phyloP scores from a whole-genome alignment of 2,329 filamentous ascomycete genomes.

The Calonectria multiphialidica region DNA sequence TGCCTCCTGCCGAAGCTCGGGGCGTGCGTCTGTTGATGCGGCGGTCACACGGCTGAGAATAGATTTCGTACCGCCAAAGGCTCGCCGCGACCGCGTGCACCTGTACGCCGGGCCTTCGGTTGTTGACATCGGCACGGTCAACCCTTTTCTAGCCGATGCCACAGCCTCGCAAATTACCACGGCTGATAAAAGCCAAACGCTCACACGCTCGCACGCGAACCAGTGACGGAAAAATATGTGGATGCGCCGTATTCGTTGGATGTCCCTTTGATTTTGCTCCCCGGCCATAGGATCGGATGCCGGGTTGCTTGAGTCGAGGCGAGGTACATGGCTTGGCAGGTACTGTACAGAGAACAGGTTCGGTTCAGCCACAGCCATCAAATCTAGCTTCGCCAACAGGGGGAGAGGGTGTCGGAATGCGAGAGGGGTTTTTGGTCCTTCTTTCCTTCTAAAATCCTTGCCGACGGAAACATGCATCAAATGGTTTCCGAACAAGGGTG shows the following conservation, averaged over 20 bases:
- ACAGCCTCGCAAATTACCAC: not conserved
- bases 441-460: not conserved
- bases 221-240: not conserved
- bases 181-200: not conserved
- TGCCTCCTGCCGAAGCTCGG: slow-evolving; percentile 2
- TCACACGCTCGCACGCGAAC: not conserved
- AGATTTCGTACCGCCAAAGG: not conserved
- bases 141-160: slow-evolving; percentile 19
- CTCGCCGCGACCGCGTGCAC: slow-evolving; percentile 10
- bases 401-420: not conserved
- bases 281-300: not conserved
- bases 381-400: not conserved
- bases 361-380: not conserved
- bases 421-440: not conserved
- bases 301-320: not conserved
- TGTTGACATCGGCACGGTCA: not conserved
- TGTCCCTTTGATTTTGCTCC: no score
- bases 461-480: slow-evolving; percentile 21
- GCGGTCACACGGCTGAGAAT: slow-evolving; percentile 13
- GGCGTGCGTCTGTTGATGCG: not conserved
- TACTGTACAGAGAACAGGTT: slow-evolving; percentile 6
- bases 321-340: slow-evolving; percentile 15
- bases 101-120: not conserved
- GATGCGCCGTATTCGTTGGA: not conserved
- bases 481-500: slow-evolving; percentile 12